Conservation (phyloP, 805 yeast genomes). For the Candida yuanshanica region DNA sequence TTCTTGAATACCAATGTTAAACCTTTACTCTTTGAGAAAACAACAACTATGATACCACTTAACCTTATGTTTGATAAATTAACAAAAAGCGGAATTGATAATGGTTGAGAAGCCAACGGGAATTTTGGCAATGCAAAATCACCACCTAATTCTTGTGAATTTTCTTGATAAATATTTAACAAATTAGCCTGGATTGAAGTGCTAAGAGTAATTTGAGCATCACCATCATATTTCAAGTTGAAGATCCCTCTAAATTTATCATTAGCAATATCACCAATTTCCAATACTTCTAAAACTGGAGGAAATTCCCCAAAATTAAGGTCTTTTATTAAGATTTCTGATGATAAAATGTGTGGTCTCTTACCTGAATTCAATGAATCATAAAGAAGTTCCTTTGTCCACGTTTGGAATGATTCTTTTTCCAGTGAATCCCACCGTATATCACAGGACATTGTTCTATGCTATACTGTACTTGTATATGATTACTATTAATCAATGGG, state of each 20-base stretch:
- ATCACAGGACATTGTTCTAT: slow-evolving; percentile 62
- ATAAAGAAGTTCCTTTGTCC: slow-evolving; percentile 61
- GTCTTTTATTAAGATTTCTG: slow-evolving; percentile 61
- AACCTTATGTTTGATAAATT: slow-evolving; percentile 66
- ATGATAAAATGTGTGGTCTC: slow-evolving; percentile 64
- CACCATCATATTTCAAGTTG: slow-evolving; percentile 70
- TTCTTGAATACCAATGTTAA: slow-evolving; percentile 82
- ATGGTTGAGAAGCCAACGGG: slow-evolving; percentile 56
- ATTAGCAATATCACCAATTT: slow-evolving; percentile 72
- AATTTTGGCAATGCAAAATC: slow-evolving; percentile 63
- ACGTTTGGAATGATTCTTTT: slow-evolving; percentile 51
- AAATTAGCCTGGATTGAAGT: slow-evolving; percentile 85
- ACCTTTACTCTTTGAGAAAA: slow-evolving; percentile 76
- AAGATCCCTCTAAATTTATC: slow-evolving; percentile 80
- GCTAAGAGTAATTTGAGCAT: slow-evolving; percentile 66
- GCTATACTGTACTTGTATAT: background rate
- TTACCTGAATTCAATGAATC: slow-evolving; percentile 72
- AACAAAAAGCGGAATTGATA: slow-evolving; percentile 74
- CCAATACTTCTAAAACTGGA: slow-evolving; percentile 72
- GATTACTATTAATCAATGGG: background rate
- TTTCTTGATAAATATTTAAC: slow-evolving; percentile 51
- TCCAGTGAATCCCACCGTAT: slow-evolving; percentile 75
- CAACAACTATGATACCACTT: slow-evolving; percentile 79
- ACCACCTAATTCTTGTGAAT: slow-evolving; percentile 27
- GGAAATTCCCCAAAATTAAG: slow-evolving; percentile 69